Base-by-base conservation (phyloP, 805 yeast species). In the Lachancea fermentati region DNA sequence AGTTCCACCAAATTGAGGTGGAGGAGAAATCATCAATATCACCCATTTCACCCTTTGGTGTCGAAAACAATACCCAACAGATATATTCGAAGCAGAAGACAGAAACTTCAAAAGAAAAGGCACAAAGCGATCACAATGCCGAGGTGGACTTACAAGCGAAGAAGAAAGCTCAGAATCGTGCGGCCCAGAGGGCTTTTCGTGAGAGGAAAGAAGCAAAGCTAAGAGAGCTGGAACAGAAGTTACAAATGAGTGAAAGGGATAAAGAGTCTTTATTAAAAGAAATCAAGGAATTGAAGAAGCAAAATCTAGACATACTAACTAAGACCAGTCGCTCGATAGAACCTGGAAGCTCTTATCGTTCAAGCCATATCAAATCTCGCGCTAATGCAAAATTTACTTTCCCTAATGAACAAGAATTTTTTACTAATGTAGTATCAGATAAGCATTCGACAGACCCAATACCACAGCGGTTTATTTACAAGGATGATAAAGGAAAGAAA, bases 101-200 rank as follows among this genome's bases (percentile, higher is more conserved):
- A 22, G 26, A 22, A 22, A 22, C 7, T 22, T 11, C 9, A 22
- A 11, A 22, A 22, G n/a, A n/a, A n/a, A n/a, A n/a, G 9, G 26
- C 26, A 22, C 11, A 7, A 29, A 7, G n/a, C n/a, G 31, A 29
- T 7, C 7, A 29, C 13, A 6, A 8, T 7, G n/a, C 12, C 4
- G 53, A 68, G 37, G 63, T 64, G 30, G 74, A 78, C 44, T 51
- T 75, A 4, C 71, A 70, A 14, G 65, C 72, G 47, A 78, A 76
- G 57, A 72, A 85, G 38, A 83, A 79, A 55, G 87, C 86, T 2
- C 93, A 82, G 57, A 85, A 85, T 56, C 68, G 95, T 52, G 89
- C 89, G 8, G 95, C 95, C 1, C 95, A 86, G 63, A 69, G 88
- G 49, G 95, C 95, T 2, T 86, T 84, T 61, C 68, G 95, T 45